Conservation (phyloP, 108 stramenopile species). For the Fragilaria crotonensis region DNA sequence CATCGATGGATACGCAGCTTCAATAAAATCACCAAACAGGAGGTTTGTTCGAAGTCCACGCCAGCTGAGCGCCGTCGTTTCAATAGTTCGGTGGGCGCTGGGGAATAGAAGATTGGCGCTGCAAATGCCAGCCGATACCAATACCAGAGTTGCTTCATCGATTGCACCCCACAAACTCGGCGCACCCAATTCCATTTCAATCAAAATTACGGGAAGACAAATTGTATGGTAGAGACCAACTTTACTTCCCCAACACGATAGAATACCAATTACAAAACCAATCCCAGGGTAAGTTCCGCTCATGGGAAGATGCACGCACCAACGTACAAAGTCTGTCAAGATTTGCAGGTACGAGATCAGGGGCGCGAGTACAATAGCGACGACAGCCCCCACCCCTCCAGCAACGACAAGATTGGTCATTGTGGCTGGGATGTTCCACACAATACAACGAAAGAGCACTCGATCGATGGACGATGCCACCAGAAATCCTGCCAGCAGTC, state of each 20-base stretch:
- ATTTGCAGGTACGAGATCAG: conserved; percentile 9
- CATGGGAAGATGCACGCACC: background rate
- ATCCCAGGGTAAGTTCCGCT: conserved; percentile 8
- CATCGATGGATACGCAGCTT: conserved; percentile 83
- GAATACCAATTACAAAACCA: conserved; percentile 31
- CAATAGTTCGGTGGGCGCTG: background rate
- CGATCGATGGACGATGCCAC: conserved; percentile 17
- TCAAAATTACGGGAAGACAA: conserved; percentile 62
- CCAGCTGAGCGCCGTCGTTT: conserved; percentile 19
- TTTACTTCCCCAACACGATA: conserved; percentile 75
- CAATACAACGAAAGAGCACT: conserved; percentile 28
- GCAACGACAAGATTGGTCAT: conserved; percentile 56
- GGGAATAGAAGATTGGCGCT: conserved; percentile 32
- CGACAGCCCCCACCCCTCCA: conserved; percentile 40
- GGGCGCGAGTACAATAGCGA: conserved; percentile 29
- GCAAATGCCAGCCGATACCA: conserved; percentile 76
- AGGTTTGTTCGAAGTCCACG: conserved; percentile 63
- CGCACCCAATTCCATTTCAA: conserved; percentile 72
- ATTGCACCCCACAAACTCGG: conserved; percentile 60
- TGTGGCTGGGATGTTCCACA: conserved; percentile 43
- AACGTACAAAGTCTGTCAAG: conserved; percentile 11
- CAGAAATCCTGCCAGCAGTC: conserved; percentile 38
- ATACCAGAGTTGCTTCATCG: conserved; percentile 64
- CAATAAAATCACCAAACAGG: conserved; percentile 75
- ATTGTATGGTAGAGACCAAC: conserved; percentile 69